phyloP scores from a whole-genome alignment of 2,329 filamentous ascomycete genomes.

The Setomelanomma holmii region DNA sequence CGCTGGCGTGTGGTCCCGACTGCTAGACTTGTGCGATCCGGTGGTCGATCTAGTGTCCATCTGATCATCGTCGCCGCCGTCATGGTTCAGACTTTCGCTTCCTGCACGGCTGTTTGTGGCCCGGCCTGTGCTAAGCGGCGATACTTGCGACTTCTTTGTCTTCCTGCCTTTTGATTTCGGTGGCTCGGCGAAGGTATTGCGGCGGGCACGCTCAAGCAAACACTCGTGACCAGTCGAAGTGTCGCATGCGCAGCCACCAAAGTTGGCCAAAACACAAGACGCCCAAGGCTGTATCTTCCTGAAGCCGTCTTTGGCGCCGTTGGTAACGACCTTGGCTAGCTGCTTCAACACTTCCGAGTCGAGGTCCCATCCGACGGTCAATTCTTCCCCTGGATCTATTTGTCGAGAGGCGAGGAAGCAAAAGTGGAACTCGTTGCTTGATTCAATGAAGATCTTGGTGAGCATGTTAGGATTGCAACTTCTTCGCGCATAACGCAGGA shows the following conservation, averaged over 20 bases:
- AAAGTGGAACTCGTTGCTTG: slow-evolving; percentile 76
- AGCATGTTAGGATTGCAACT: slow-evolving; percentile 92
- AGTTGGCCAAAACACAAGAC: slow-evolving; percentile 74
- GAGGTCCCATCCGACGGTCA: slow-evolving; percentile 69
- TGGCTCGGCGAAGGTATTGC: slow-evolving; percentile 38
- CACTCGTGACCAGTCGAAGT: slow-evolving; percentile 45
- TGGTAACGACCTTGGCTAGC: slow-evolving; percentile 67
- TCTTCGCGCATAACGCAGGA: slow-evolving; percentile 85
- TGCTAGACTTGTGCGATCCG: slow-evolving; percentile 63
- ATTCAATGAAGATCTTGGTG: slow-evolving; percentile 84
- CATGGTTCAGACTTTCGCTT: slow-evolving; percentile 62
- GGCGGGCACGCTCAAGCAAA: slow-evolving; percentile 45
- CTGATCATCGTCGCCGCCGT: slow-evolving; percentile 62
- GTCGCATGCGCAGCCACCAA: slow-evolving; percentile 80
- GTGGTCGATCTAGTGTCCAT: slow-evolving; percentile 64
- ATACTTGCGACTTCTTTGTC: slow-evolving; percentile 58
- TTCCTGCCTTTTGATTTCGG: slow-evolving; percentile 56
- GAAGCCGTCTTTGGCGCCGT: slow-evolving; percentile 66
- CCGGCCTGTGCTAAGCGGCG: slow-evolving; percentile 61
- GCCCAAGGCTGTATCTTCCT: slow-evolving; percentile 71
- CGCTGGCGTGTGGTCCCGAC: slow-evolving; percentile 68
- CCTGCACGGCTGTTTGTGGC: slow-evolving; percentile 65
- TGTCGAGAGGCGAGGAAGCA: slow-evolving; percentile 86
- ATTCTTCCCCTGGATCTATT: slow-evolving; percentile 75
- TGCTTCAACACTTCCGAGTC: slow-evolving; percentile 58